Evolutionary conservation across 2,329 filamentous ascomycete species (phyloP).

Genomic region (Pyrenophora tritici-repentis): DNA sequence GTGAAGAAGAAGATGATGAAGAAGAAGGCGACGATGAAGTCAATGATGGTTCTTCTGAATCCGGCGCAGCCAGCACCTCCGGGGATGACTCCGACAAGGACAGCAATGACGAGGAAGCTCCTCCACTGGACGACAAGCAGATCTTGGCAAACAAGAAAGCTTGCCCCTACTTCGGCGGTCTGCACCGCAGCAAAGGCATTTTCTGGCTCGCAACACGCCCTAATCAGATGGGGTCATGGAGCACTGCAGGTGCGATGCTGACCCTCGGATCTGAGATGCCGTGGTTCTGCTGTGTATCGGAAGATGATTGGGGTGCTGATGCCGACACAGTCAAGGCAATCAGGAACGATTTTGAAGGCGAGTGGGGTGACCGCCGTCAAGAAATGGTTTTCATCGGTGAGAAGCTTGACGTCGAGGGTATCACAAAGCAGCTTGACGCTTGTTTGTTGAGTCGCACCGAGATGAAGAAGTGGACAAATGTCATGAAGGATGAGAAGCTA

Average conservation of each 20-base stretch:
- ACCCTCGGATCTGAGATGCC: conserved; percentile 63
- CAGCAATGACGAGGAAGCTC: conserved; percentile 40
- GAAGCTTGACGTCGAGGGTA: conserved; percentile 57
- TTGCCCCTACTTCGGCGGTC: conserved; percentile 57
- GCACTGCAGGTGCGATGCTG: conserved; percentile 67
- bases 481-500: conserved; percentile 41
- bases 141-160: conserved; percentile 63
- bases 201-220: conserved; percentile 65
- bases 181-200: conserved; percentile 68
- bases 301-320: conserved; percentile 57
- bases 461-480: conserved; percentile 48
- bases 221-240: conserved; percentile 63
- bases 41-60: conserved; percentile 20
- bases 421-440: conserved; percentile 61
- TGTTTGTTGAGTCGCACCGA: conserved; percentile 68
- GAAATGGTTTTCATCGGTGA: conserved; percentile 77
- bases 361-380: conserved; percentile 72
- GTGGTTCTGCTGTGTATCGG: conserved; percentile 63
- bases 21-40: not conserved
- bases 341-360: conserved; percentile 55
- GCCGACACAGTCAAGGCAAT: conserved; percentile 56
- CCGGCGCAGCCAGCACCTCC: conserved; percentile 20
- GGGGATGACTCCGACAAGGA: conserved; percentile 24
- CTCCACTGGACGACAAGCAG: conserved; percentile 37
- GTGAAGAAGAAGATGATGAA: conserved; percentile 17